A percentile compares a stretch with the other conserved stretches of the same genome.
phyloP scores from a whole-genome alignment of 1,284 basidiomycete species.

The Tremellales sp. region DNA sequence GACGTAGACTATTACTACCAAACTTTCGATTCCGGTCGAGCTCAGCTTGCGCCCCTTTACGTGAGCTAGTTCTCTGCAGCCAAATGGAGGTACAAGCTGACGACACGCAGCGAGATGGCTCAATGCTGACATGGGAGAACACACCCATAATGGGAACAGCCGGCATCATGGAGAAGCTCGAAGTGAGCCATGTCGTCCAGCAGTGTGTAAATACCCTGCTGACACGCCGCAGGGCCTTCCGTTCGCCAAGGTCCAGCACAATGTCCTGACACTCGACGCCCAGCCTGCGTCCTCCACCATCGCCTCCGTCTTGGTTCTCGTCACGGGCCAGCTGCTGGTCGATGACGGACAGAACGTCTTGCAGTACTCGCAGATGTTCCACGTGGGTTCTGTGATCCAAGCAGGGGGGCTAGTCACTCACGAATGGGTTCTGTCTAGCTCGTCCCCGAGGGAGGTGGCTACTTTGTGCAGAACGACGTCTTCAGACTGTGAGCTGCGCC shows the following conservation, averaged over 20 bases:
- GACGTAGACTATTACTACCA: constrained; percentile 49
- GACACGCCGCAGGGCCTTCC: constrained; percentile 62
- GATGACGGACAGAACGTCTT: constrained; percentile 75
- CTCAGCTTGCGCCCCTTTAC: constrained; percentile 43
- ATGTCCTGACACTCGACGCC: constrained; percentile 77
- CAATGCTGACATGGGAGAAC: constrained; percentile 89
- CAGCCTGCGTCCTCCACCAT: constrained; percentile 71
- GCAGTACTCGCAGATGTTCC: constrained; percentile 87
- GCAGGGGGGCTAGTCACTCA: neutral
- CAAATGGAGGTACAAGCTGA: constrained; percentile 1
- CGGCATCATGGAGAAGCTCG: constrained; percentile 74
- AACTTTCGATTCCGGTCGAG: constrained; percentile 44
- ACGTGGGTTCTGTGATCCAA: constrained; percentile 46
- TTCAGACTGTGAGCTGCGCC: constrained; percentile 63
- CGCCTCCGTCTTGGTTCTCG: constrained; percentile 74
- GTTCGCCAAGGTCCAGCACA: constrained; percentile 77
- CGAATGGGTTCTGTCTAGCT: constrained; percentile 49
- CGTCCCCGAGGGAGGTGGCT: constrained; percentile 68
- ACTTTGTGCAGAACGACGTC: constrained; percentile 87
- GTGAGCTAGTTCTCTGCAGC: constrained; percentile 25
- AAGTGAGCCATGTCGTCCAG: constrained; percentile 50
- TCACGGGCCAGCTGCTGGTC: constrained; percentile 80
- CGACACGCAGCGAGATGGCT: constrained; percentile 62
- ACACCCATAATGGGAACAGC: constrained; percentile 58
- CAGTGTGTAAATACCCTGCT: neutral